These are phyloP conservation scores for Oenanthe sinensis DNA, from an alignment of 129 eudicot genomes.

Conservation along the genomic window DNA sequence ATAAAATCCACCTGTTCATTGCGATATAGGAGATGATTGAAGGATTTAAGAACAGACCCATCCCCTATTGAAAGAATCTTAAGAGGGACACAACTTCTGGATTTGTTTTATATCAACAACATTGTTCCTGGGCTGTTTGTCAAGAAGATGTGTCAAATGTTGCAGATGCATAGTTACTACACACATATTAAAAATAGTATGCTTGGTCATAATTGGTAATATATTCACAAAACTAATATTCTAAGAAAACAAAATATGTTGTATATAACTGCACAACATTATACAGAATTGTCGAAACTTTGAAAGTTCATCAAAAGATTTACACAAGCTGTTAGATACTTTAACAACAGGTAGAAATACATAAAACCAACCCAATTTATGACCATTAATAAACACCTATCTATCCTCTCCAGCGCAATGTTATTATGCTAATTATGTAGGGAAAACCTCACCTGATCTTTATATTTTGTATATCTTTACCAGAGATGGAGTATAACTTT, in stretches of 20 bases:
- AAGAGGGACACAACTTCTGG: conserved; percentile 58
- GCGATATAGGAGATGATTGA: conserved; percentile 59
- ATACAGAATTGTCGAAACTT: too few species aligned
- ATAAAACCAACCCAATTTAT: too few species aligned
- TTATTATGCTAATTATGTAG: neutral
- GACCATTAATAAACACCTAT: neutral
- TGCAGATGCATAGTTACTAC: neutral
- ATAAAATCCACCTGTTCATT: conserved; percentile 72
- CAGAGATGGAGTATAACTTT: conserved; percentile 83
- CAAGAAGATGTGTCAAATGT: conserved; percentile 2
- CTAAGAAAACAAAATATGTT: too few species aligned
- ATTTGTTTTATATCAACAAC: conserved; percentile 64
- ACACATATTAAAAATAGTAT: neutral
- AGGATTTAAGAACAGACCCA: conserved; percentile 74
- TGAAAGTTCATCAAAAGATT: neutral
- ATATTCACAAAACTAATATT: too few species aligned
- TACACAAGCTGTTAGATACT: too few species aligned
- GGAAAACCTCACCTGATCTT: conserved; percentile 51
- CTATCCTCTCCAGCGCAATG: neutral
- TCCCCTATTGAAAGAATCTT: conserved; percentile 87
- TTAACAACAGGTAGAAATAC: too few species aligned
- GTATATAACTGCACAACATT: too few species aligned
- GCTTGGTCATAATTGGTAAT: neutral
- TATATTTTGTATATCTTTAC: conserved; percentile 77
- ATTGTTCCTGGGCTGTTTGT: conserved; percentile 74